Evolutionary conservation across 2,329 filamentous ascomycete species (phyloP).

Genomic region (Orbilia oligospora): DNA sequence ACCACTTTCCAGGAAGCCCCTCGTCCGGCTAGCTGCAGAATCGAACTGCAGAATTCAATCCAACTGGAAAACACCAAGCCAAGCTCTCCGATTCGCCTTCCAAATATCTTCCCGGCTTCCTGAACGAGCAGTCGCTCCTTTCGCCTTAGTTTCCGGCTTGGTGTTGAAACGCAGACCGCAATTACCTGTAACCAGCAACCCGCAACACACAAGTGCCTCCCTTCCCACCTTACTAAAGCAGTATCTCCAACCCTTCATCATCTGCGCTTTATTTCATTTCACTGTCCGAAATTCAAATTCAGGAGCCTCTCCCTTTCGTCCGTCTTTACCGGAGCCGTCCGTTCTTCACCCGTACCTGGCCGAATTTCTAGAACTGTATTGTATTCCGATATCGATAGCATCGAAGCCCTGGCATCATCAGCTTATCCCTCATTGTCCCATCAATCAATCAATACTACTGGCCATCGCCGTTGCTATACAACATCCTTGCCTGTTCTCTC

Average conservation of each 20-base stretch:
- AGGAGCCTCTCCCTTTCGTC: slow-evolving; percentile 11
- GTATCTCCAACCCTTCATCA: slow-evolving; percentile 51
- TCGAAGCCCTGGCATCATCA: not conserved
- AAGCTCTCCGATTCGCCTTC: slow-evolving; percentile 20
- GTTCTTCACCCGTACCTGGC: not conserved
- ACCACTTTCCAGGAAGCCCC: slow-evolving; percentile 25
- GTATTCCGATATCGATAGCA: slow-evolving; percentile 18
- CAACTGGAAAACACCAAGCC: slow-evolving; percentile 9
- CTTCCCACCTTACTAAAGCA: slow-evolving; percentile 60
- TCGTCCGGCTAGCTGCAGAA: slow-evolving; percentile 43
- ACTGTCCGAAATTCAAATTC: not conserved
- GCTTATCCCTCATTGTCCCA: not conserved
- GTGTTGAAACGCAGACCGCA: slow-evolving; percentile 40
- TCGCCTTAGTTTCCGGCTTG: slow-evolving; percentile 28
- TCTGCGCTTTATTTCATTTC: slow-evolving; percentile 38
- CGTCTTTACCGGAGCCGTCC: slow-evolving; percentile 17
- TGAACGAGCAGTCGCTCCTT: slow-evolving; percentile 27
- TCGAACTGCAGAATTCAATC: not conserved
- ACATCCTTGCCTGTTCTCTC: not conserved
- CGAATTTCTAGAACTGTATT: slow-evolving; percentile 10
- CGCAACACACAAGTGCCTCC: slow-evolving; percentile 22
- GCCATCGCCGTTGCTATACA: not conserved
- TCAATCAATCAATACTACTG: not conserved
- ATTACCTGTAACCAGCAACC: too few species aligned
- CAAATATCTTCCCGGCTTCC: slow-evolving; percentile 38